A percentile compares a stretch with the other conserved stretches of the same genome.
Evolutionary conservation across 306 rosid species (phyloP).

Genomic region (Pueraria montana): DNA sequence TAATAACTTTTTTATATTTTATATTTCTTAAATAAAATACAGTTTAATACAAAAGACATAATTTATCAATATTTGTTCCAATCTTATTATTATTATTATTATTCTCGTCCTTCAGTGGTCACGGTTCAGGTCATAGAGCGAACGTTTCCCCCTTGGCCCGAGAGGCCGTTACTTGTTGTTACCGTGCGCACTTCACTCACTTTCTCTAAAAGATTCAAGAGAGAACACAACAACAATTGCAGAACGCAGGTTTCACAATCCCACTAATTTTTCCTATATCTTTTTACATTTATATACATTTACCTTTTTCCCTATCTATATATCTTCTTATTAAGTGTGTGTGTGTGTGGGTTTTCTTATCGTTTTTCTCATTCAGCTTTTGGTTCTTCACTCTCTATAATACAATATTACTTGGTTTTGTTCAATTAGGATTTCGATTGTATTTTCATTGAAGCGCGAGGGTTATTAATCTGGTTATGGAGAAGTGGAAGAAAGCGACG

Average conservation of each 20-base stretch:
- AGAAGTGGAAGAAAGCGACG: conserved; percentile 59
- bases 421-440: conserved; percentile 46
- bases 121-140: conserved; percentile 64
- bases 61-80: neutral
- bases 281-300: neutral
- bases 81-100: neutral
- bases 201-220: conserved; percentile 28
- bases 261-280: neutral
- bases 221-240: conserved; percentile 25
- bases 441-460: conserved; percentile 50
- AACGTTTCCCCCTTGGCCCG: conserved; percentile 46
- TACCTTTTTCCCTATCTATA: conserved; percentile 12
- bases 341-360: conserved; percentile 35
- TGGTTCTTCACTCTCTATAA: conserved; percentile 41
- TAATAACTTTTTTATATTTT: too few relatives aligned
- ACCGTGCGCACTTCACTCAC: conserved; percentile 64
- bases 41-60: neutral
- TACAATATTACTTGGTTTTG: neutral
- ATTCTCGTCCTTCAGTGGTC: conserved; percentile 32
- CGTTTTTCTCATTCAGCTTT: conserved; percentile 35
- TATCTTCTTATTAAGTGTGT: conserved; percentile 46
- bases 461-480: conserved; percentile 46
- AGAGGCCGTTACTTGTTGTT: conserved; percentile 53
- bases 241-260: conserved; percentile 47
- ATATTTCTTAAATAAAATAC: too few relatives aligned